Base-by-base conservation (phyloP, 495 filamentous ascomycete species). In the Clohesyomyces aquaticus region DNA sequence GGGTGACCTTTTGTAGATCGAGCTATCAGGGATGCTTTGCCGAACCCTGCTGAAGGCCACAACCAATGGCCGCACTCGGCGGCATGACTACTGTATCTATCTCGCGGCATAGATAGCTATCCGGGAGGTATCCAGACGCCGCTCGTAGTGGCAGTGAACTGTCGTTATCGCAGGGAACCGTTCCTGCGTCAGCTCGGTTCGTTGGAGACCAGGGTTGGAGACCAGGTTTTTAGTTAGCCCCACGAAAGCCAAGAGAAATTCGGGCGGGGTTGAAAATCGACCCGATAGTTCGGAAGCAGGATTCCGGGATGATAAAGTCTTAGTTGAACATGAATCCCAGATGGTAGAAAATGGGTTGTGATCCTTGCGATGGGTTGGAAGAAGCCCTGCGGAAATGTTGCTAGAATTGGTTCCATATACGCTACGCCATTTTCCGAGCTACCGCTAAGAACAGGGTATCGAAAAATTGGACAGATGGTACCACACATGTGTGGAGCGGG, bases 91-190 rank as follows among this genome's bases (percentile, higher is more conserved):
- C 11, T 43, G 22, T 19, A 51, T 47, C 12, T 32, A 26, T 60
- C 25, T 3, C 56, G 38, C 51, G 56, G 56, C 56, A 51, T 25
- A 51, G 56, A 38, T 49, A 50, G 49, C 45, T 23, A 60, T 60
- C 19, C 10, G 56, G 56, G 38, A 60, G 56, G 56, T 60, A 23
- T 38, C 18, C 51, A 51, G 22, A 29, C 25, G 27, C 2, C 23
- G 21, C 21, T 32, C 35, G 18, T 18, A 49, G 11, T 10, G 12
- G 38, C 22, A 49, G 26, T 38, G 23, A 46, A 14, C 19, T 43
- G 56, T 51, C 23, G 56, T 60, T 60, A 60, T 60, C 56, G 43
- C 46, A 51, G 23, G 42, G 56, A 25, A n/a, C 12, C 25, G 56
- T 49, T 48, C 56, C 56, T 50, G 56, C 56, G 29, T 43, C 2